Base-by-base conservation (phyloP, 306 rosid species). In the Coriaria nepalensis region DNA sequence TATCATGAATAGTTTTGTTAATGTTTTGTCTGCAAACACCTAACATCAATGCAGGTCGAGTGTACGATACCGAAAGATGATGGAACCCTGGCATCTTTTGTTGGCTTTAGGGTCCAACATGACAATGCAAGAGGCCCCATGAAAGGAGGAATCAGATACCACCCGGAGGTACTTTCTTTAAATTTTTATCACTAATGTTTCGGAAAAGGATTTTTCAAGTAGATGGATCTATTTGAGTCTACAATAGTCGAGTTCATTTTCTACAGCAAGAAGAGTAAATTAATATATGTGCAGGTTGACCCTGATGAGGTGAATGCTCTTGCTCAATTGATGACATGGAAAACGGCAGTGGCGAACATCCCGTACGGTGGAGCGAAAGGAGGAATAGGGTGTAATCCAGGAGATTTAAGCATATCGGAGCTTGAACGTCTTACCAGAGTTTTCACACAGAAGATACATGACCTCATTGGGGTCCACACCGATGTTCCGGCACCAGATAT, bases 101-200 rank as follows among this genome's bases (percentile, higher is more conserved):
- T 90, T 50, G 97, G 97, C n/a, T 90, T 90, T 58, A 70, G 97
- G 51, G 37, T 90, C 59, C 97, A 90, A 63, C 97, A 90, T 62
- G 97, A 90, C 68, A 90, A 90, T 67, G 95, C 97, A 10, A 90
- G 97, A 84, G 97, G 97, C 50, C 97, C 97, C 52, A 90, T 90
- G 97, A 90, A 90, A 70, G 97, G 97, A 64, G 97, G 97, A 56
- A 90, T 90, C 73, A 90, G 97, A 84, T 90, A 90, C 67, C 97
- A 90, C 48, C 95, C 95, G 5, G 97, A 90, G 97, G 97, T 88
- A 55, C 42, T 53, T 41, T 11, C 13, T 8, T 35, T 35, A 4
- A 8, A 7, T 12, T 41, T 32, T 35, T 4, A 45, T 6, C 37
- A 5, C 13, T 41, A n/a, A 48, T 8, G 9, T 38, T 38, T 38